These are phyloP conservation scores for Cymodocea nodosa DNA, from an alignment of 116 monocot genomes.

Conservation along the genomic window DNA sequence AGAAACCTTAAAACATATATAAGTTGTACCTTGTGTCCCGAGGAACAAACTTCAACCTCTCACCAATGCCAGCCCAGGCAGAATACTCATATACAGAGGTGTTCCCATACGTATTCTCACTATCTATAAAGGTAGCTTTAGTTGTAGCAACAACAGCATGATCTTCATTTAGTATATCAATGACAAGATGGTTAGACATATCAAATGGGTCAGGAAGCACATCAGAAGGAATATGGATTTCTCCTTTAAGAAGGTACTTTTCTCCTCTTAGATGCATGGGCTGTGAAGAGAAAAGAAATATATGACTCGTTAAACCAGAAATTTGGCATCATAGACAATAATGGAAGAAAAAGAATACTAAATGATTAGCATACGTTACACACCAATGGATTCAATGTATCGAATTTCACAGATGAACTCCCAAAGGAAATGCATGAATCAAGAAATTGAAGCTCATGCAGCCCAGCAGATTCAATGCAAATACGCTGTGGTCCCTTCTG, in stretches of 20 bases:
- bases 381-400: conserved; percentile 42
- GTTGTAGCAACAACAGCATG: conserved; percentile 29
- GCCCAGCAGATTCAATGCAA: conserved; percentile 62
- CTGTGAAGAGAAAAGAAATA: conserved; percentile 7
- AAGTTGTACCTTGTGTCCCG: conserved; percentile 49
- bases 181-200: conserved; percentile 36
- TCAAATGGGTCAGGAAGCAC: conserved; percentile 17
- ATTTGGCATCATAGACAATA: neutral
- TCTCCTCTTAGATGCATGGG: conserved; percentile 48
- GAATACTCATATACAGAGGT: conserved; percentile 50
- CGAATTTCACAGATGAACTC: conserved; percentile 45
- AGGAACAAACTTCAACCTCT: conserved; percentile 53
- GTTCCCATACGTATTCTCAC: conserved; percentile 14
- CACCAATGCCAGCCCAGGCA: conserved; percentile 69
- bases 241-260: conserved; percentile 77
- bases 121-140: conserved; percentile 19
- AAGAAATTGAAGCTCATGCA: conserved; percentile 75
- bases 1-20: neutral
- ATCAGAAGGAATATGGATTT: conserved; percentile 43
- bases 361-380: conserved; percentile 5
- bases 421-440: conserved; percentile 78
- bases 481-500: conserved; percentile 82
- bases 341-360: neutral
- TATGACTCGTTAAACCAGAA: neutral
- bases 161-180: conserved; percentile 54